phyloP scores from a whole-genome alignment of 805 yeast genomes.

The Ogataea populi-albae region DNA sequence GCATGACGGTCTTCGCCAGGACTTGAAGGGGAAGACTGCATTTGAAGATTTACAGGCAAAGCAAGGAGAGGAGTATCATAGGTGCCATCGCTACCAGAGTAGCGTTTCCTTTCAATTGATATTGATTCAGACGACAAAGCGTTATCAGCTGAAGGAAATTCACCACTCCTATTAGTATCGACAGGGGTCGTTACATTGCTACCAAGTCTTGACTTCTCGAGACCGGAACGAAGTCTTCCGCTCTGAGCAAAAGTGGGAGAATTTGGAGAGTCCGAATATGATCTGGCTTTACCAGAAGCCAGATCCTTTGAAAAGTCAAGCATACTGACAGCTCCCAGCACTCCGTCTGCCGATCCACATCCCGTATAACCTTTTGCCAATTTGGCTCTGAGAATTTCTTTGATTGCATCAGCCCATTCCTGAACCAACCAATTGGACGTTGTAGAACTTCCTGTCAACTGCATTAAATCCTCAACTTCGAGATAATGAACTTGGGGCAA shows the following conservation, averaged over 20 bases:
- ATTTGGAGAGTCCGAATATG: slow-evolving; percentile 32
- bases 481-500: slow-evolving; percentile 74
- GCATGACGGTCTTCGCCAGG: background rate
- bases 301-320: slow-evolving; percentile 24
- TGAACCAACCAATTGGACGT: slow-evolving; percentile 48
- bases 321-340: slow-evolving; percentile 50
- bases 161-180: background rate
- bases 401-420: slow-evolving; percentile 61
- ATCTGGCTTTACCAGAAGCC: slow-evolving; percentile 24
- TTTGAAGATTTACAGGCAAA: background rate
- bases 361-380: slow-evolving; percentile 65
- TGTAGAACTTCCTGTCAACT: slow-evolving; percentile 35
- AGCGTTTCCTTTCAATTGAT: no score
- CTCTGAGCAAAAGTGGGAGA: slow-evolving; percentile 38
- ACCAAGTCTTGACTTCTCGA: slow-evolving; percentile 11
- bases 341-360: slow-evolving; percentile 67
- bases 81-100: no score
- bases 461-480: slow-evolving; percentile 56
- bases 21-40: background rate
- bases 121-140: background rate
- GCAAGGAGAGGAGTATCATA: background rate
- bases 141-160: background rate
- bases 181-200: slow-evolving; percentile 2
- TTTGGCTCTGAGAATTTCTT: slow-evolving; percentile 53
- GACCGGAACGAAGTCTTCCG: slow-evolving; percentile 20